Base-by-base conservation (phyloP, 371 early-diverging fungal genomes). In the Saksenaea vasiformis region DNA sequence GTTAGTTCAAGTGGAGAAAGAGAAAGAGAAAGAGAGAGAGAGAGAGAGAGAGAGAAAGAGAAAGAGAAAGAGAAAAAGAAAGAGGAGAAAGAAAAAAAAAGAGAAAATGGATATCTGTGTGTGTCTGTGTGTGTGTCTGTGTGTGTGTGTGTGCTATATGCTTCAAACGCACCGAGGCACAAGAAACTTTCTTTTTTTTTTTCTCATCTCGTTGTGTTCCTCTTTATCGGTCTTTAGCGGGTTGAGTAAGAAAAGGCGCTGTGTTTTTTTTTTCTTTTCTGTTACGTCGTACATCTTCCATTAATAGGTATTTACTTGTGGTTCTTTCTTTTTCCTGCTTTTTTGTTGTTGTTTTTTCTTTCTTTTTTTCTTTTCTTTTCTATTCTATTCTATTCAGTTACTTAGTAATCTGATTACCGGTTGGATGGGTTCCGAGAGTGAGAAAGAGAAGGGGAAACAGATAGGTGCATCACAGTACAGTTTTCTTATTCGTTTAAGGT, bases 61-160 rank as follows among this genome's bases (percentile, higher is more conserved):
- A 43, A n/a, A 43, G 37, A 35, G 36, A 58, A n/a, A 39, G 36
- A 39, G 36, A 59, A 24, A 59, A 36, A 59, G 15, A 44, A 36
- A 59, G 59, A 41, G 27, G 60, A n/a, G 14, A 44, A 44, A n/a
- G 44, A 19, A n/a, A n/a, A n/a, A n/a, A n/a, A n/a, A n/a, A n/a
- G n/a, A n/a, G n/a, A n/a, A n/a, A n/a, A n/a, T n/a, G n/a, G n/a
- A n/a, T n/a, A n/a, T n/a, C n/a, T n/a, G n/a, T n/a, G n/a, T n/a
- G n/a, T n/a, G n/a, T n/a, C n/a, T n/a, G n/a, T 44, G 44, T 44
- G 44, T 44, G 14, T 19, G 44, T 8, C 44, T n/a, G 19, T 44
- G 44, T 44, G 19, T 19, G 44, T n/a, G 14, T 44, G 44, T 44
- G 44, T 17, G 44, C 44, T 44, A 14, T n/a, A 44, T 44, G 44